Percentiles rank a stretch among this genome's conserved stretches.
Evolutionary conservation across 306 rosid species (phyloP).

Genomic region (Macrotyloma uniflorum): DNA sequence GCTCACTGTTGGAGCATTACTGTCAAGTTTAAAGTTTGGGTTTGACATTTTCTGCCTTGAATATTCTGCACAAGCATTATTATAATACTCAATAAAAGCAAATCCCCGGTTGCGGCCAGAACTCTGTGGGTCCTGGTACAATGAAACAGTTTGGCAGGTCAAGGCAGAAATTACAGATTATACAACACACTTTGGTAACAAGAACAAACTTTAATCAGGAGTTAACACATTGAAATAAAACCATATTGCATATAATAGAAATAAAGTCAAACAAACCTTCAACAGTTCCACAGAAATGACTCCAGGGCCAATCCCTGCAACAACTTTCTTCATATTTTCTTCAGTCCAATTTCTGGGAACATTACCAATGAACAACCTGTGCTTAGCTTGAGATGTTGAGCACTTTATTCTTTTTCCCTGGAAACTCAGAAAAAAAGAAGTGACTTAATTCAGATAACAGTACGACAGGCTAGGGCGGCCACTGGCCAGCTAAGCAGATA

Average conservation of each 20-base stretch:
- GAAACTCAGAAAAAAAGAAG: constrained; percentile 27
- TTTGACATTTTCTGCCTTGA: constrained; percentile 68
- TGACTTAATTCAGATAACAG: constrained; percentile 19
- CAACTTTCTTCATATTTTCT: constrained; percentile 58
- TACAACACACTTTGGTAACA: constrained; percentile 4
- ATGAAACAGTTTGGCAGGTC: constrained; percentile 30
- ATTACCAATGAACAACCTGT: constrained; percentile 69
- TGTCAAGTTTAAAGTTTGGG: constrained; percentile 68
- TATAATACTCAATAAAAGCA: constrained; percentile 70
- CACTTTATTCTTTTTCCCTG: constrained; percentile 67
- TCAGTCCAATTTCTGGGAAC: constrained; percentile 72
- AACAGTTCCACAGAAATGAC: constrained; percentile 60
- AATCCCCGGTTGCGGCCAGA: constrained; percentile 63
- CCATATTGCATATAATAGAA: neutral
- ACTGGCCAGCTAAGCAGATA: neutral
- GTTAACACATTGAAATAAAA: constrained; percentile 6
- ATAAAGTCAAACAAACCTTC: constrained; percentile 50
- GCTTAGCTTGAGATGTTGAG: constrained; percentile 68
- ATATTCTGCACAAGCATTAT: constrained; percentile 71
- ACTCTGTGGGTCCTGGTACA: constrained; percentile 58
- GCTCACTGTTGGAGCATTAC: constrained; percentile 67
- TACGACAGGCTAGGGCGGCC: constrained; percentile 6
- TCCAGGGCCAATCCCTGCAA: constrained; percentile 67
- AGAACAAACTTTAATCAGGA: neutral
- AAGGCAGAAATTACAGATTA: constrained; percentile 27